Percentiles rank a stretch among this genome's conserved stretches.
These are phyloP conservation scores for Myrmaecium sp. DNA, from an alignment of 2,329 filamentous ascomycete genomes.

Conservation along the genomic window DNA sequence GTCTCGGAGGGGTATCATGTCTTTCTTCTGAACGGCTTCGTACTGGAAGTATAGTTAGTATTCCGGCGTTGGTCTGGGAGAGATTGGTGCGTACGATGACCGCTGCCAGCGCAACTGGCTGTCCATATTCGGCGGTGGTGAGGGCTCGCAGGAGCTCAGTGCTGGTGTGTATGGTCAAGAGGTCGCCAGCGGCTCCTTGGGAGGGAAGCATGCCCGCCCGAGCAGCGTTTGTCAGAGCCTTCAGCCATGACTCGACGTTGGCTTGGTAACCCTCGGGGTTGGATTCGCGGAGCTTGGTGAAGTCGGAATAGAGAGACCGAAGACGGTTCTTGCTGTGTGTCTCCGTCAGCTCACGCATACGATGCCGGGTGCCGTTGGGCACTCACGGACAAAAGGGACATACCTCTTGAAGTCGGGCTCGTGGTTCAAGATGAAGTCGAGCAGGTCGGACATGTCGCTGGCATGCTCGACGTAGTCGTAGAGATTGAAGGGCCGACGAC, in stretches of 20 bases:
- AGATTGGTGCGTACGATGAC: conserved; percentile 40
- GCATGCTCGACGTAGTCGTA: too few relatives aligned
- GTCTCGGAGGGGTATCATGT: conserved; percentile 52
- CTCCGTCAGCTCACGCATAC: conserved; percentile 5
- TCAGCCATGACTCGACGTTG: conserved; percentile 65
- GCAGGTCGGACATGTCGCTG: conserved; percentile 49
- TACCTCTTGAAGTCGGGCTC: conserved; percentile 33
- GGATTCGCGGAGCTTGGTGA: conserved; percentile 51
- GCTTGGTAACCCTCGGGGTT: conserved; percentile 77
- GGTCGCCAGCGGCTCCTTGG: conserved; percentile 22
- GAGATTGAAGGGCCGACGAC: too few relatives aligned
- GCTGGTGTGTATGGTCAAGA: conserved; percentile 34
- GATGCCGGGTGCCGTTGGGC: neutral
- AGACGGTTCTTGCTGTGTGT: conserved; percentile 46
- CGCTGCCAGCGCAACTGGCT: conserved; percentile 61
- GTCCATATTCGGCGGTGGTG: conserved; percentile 61
- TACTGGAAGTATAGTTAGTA: conserved; percentile 19
- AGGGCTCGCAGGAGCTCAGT: conserved; percentile 53
- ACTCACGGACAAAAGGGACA: neutral
- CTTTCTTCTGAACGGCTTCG: conserved; percentile 53
- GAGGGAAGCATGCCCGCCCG: conserved; percentile 42
- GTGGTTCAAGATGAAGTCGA: conserved; percentile 38
- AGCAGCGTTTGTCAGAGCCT: conserved; percentile 52
- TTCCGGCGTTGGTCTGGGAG: neutral
- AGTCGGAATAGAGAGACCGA: conserved; percentile 78